A percentile compares a stretch with the other conserved stretches of the same genome.
phyloP scores from a whole-genome alignment of 1,139 yeast species.

The Hanseniaspora sp. region DNA sequence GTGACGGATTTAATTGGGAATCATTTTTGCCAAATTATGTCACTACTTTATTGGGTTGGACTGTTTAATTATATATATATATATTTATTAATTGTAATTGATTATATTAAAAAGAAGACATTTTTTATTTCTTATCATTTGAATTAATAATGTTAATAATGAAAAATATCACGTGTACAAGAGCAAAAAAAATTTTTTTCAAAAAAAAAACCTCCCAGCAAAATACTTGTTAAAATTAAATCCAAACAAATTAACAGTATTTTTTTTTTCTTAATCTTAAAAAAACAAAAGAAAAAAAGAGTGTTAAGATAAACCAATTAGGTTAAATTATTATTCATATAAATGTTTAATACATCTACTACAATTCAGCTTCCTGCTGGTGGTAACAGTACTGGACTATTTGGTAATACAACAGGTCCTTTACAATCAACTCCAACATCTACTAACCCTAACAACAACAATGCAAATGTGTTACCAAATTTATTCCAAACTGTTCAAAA shows the following conservation, averaged over 20 bases:
- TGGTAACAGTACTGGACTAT: conserved; percentile 23
- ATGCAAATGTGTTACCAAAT: conserved; percentile 21
- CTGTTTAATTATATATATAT: not conserved
- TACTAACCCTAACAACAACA: not conserved
- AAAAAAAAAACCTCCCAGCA: too few species aligned
- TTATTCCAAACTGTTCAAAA: conserved; percentile 18
- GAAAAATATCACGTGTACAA: too few species aligned
- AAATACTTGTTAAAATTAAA: too few species aligned
- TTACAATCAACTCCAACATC: conserved; percentile 27
- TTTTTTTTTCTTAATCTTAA: too few species aligned
- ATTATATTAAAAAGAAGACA: too few species aligned
- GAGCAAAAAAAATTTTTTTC: too few species aligned
- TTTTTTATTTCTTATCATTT: too few species aligned
- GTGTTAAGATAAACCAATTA: too few species aligned
- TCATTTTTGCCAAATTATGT: not conserved
- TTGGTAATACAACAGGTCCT: conserved; percentile 24
- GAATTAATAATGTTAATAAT: too few species aligned
- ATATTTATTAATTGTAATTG: not conserved
- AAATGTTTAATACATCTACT: conserved; percentile 24
- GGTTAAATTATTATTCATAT: too few species aligned
- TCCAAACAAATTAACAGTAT: too few species aligned
- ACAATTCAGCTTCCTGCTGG: conserved; percentile 16
- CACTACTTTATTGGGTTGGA: not conserved
- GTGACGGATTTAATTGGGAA: not conserved
- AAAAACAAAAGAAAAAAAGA: too few species aligned